Evolutionary conservation across 169 alveolate species (phyloP).

Genomic region (Neospora caninum): DNA sequence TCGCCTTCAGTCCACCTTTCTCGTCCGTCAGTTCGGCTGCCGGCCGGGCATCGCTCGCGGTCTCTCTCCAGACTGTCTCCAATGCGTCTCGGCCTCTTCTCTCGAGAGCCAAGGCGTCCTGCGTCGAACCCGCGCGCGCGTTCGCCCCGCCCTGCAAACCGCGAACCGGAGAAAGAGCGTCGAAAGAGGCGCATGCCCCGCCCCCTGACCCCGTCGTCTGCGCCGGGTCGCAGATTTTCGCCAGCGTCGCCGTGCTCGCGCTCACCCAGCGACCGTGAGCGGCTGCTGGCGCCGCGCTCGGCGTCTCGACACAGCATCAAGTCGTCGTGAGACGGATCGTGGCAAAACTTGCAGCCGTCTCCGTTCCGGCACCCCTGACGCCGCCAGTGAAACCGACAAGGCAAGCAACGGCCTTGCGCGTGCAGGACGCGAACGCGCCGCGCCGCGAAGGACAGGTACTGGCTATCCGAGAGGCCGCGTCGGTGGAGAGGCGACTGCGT

Average conservation of each 20-base stretch:
- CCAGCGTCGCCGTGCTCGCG: not conserved
- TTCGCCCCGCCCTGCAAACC: too few relatives aligned
- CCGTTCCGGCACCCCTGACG: conserved; percentile 31
- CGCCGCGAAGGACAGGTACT: conserved; percentile 8
- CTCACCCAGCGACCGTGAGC: not conserved
- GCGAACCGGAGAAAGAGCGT: not conserved
- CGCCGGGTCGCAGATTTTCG: not conserved
- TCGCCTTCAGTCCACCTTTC: not conserved
- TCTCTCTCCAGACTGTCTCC: not conserved
- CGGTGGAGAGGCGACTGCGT: not conserved
- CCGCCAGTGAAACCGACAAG: conserved; percentile 12
- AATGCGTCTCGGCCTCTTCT: not conserved
- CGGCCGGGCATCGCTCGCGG: not conserved
- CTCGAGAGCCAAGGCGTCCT: not conserved
- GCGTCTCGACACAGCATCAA: not conserved
- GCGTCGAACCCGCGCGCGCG: not conserved
- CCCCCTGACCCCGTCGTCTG: not conserved
- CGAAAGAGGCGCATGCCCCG: not conserved
- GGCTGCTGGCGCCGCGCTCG: conserved; percentile 11
- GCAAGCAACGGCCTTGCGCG: conserved; percentile 24
- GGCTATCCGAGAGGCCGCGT: not conserved
- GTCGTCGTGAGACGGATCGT: conserved; percentile 2
- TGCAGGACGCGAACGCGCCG: conserved; percentile 29
- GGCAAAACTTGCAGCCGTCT: conserved; percentile 21
- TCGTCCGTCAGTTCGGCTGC: not conserved